phyloP scores from a whole-genome alignment of 257 asterid species.

The Mentha longifolia region DNA sequence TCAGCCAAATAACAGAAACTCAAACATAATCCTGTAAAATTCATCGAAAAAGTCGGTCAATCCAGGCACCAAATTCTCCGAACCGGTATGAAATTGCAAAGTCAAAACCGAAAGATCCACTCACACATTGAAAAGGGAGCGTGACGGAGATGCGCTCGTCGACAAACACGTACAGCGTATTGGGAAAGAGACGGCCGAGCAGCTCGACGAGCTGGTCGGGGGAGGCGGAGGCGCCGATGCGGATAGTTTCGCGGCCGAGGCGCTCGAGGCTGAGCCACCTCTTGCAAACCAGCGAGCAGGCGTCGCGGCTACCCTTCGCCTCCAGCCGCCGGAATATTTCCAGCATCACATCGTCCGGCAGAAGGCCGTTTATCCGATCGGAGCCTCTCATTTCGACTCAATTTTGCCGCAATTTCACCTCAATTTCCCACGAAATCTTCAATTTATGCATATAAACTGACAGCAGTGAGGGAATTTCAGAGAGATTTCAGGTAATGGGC shows the following conservation, averaged over 20 bases:
- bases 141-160: conserved; percentile 69
- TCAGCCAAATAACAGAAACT: conserved; percentile 16
- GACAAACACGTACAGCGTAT: conserved; percentile 48
- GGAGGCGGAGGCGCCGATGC: conserved; percentile 71
- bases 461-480: background rate
- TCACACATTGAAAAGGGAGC: conserved; percentile 54
- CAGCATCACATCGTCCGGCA: conserved; percentile 75
- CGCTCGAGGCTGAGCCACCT: conserved; percentile 90
- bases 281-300: conserved; percentile 80
- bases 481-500: conserved; percentile 12
- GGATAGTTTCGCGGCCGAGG: conserved; percentile 68
- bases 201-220: conserved; percentile 57
- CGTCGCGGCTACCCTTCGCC: conserved; percentile 66
- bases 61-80: conserved; percentile 19
- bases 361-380: conserved; percentile 59
- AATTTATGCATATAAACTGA: background rate
- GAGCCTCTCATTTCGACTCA: conserved; percentile 49
- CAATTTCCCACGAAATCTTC: background rate
- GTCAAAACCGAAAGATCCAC: conserved; percentile 33
- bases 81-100: conserved; percentile 11
- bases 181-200: conserved; percentile 58
- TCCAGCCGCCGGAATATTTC: conserved; percentile 62
- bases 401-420: background rate
- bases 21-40: conserved; percentile 7
- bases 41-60: background rate